Evolutionary conservation across 2,329 filamentous ascomycete species (phyloP).

Genomic region (Claviceps lovelessii): DNA sequence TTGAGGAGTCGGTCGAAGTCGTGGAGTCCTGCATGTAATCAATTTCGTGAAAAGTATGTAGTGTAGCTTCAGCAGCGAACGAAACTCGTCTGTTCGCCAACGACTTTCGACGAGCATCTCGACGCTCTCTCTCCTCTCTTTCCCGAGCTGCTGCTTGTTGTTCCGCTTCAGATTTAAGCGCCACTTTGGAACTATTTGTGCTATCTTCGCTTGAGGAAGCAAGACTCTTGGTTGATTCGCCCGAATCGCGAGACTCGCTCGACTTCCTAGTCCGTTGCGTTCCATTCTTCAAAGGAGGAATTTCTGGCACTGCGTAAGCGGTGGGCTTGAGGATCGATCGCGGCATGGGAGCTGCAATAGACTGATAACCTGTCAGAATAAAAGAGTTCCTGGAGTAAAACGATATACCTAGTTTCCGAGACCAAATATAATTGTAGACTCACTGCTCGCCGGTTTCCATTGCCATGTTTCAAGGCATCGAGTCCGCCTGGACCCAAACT

Average conservation of each 20-base stretch:
- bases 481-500: constrained; percentile 87
- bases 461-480: constrained; percentile 61
- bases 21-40: constrained; percentile 82
- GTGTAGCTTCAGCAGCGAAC: constrained; percentile 89
- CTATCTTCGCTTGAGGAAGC: constrained; percentile 11
- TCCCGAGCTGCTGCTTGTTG: constrained; percentile 56
- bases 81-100: constrained; percentile 87
- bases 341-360: constrained; percentile 38
- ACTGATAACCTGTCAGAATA: constrained; percentile 25
- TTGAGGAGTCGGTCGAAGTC: constrained; percentile 60
- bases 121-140: constrained; percentile 57
- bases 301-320: constrained; percentile 50
- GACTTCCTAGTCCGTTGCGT: background rate
- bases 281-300: constrained; percentile 45
- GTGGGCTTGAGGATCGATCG: constrained; percentile 72
- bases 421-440: constrained; percentile 9
- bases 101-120: constrained; percentile 84
- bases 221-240: constrained; percentile 2
- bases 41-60: constrained; percentile 93
- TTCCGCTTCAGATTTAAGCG: constrained; percentile 54
- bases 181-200: constrained; percentile 39
- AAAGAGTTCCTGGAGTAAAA: too few relatives aligned
- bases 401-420: background rate
- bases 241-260: constrained; percentile 2
- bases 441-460: constrained; percentile 71